phyloP scores from a whole-genome alignment of 129 eudicot genomes.

The Centella asiatica region DNA sequence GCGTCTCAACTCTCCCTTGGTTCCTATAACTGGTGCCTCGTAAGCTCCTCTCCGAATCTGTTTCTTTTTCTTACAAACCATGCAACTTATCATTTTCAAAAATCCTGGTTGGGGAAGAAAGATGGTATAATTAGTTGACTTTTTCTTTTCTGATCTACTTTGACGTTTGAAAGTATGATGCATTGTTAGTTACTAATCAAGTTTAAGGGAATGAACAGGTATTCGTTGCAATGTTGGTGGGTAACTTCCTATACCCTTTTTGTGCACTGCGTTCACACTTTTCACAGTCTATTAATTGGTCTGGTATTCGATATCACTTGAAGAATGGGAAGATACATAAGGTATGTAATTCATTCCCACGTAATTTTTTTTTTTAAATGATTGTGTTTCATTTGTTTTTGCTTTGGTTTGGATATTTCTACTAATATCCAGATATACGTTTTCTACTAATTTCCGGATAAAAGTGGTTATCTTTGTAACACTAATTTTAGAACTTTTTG shows the following conservation, averaged over 20 bases:
- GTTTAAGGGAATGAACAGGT: slow-evolving; percentile 42
- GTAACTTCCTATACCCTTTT: slow-evolving; percentile 74
- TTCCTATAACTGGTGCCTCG: slow-evolving; percentile 49
- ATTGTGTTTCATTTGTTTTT: not conserved
- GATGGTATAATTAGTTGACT: not conserved
- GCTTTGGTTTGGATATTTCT: too few relatives aligned
- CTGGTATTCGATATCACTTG: slow-evolving; percentile 89
- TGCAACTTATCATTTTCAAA: not conserved
- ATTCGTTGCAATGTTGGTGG: slow-evolving; percentile 87
- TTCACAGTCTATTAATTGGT: slow-evolving; percentile 91
- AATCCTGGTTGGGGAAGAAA: too few relatives aligned
- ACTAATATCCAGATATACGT: too few relatives aligned
- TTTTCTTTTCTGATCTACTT: not conserved
- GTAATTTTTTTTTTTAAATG: not conserved
- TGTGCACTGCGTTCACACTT: slow-evolving; percentile 89
- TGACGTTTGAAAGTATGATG: not conserved
- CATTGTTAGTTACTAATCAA: not conserved
- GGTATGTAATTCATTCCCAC: slow-evolving; percentile 22
- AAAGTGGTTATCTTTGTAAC: too few relatives aligned
- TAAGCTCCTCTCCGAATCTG: slow-evolving; percentile 16
- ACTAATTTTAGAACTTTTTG: too few relatives aligned
- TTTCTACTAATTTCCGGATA: too few relatives aligned
- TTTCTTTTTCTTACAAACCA: not conserved
- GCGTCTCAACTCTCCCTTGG: slow-evolving; percentile 47
- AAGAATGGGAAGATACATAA: slow-evolving; percentile 80